A percentile compares a stretch with the other conserved stretches of the same genome.
Conservation (phyloP, 1,139 yeast species). For the Wickerhamomyces sp. region DNA sequence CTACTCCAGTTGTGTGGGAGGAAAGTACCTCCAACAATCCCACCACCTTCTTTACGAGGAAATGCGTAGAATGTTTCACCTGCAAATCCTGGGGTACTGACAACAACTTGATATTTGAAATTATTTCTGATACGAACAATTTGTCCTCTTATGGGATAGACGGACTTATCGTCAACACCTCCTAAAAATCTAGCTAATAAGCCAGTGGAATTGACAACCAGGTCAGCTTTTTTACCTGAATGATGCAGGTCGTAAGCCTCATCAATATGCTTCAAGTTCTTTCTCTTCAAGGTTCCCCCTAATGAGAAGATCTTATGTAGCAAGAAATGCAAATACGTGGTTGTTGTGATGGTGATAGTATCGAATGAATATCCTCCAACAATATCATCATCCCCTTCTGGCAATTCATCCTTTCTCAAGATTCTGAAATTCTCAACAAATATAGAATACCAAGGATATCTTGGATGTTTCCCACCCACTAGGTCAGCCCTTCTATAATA, state of each 20-base stretch:
- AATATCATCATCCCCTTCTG: conserved; percentile 23
- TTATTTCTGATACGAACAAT: conserved; percentile 35
- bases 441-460: neutral
- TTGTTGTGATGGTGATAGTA: conserved; percentile 28
- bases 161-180: conserved; percentile 48
- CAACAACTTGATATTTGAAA: conserved; percentile 32
- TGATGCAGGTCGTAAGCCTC: conserved; percentile 21
- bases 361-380: conserved; percentile 25
- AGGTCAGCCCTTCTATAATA: conserved; percentile 37
- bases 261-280: conserved; percentile 23
- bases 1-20: conserved; percentile 25
- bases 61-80: conserved; percentile 28
- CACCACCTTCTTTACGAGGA: conserved; percentile 49
- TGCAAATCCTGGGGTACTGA: conserved; percentile 32
- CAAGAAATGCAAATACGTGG: conserved; percentile 25
- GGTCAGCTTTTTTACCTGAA: conserved; percentile 28
- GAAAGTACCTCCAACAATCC: conserved; percentile 68
- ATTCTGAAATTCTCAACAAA: conserved; percentile 41
- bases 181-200: conserved; percentile 29
- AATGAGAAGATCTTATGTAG: conserved; percentile 20
- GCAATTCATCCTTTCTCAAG: conserved; percentile 29
- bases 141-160: conserved; percentile 61
- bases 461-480: conserved; percentile 6
- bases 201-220: conserved; percentile 33
- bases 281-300: conserved; percentile 27